A percentile compares a stretch with the other conserved stretches of the same genome.
These are phyloP conservation scores for Capsella rubella DNA, from an alignment of 441 rosid species.

Conservation along the genomic window DNA sequence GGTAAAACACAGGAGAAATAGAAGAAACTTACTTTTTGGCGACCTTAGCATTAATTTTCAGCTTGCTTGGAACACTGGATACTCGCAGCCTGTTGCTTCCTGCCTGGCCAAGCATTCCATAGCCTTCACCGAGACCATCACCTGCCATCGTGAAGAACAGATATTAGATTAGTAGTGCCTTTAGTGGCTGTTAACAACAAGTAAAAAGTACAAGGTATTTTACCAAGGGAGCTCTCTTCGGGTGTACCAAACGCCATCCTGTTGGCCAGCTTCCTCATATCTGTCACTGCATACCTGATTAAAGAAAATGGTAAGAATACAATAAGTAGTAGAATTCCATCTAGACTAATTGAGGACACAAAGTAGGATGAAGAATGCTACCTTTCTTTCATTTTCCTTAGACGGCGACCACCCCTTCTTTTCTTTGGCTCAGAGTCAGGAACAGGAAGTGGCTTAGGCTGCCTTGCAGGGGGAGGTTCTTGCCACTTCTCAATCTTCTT, in stretches of 20 bases:
- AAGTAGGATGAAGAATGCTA: constrained; percentile 25
- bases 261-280: constrained; percentile 96
- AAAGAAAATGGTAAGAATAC: constrained; percentile 21
- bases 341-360: not conserved
- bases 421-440: constrained; percentile 98
- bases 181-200: not conserved
- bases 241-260: constrained; percentile 98
- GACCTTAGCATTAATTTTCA: constrained; percentile 90
- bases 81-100: constrained; percentile 97
- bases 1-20: not conserved
- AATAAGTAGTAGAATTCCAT: not conserved
- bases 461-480: constrained; percentile 98
- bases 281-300: constrained; percentile 88
- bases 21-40: constrained; percentile 70
- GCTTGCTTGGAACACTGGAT: constrained; percentile 86
- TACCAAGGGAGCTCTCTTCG: constrained; percentile 97
- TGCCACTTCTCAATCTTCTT: constrained; percentile 99
- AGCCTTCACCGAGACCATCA: constrained; percentile 97
- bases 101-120: constrained; percentile 99
- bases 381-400: constrained; percentile 98
- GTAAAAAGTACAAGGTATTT: constrained; percentile 16
- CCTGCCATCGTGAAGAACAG: constrained; percentile 55
- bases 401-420: constrained; percentile 94
- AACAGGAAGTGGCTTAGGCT: constrained; percentile 97
- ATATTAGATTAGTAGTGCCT: constrained; percentile 5